Conservation (phyloP, 305 asterid species). For the Fraxinus angustifolia region DNA sequence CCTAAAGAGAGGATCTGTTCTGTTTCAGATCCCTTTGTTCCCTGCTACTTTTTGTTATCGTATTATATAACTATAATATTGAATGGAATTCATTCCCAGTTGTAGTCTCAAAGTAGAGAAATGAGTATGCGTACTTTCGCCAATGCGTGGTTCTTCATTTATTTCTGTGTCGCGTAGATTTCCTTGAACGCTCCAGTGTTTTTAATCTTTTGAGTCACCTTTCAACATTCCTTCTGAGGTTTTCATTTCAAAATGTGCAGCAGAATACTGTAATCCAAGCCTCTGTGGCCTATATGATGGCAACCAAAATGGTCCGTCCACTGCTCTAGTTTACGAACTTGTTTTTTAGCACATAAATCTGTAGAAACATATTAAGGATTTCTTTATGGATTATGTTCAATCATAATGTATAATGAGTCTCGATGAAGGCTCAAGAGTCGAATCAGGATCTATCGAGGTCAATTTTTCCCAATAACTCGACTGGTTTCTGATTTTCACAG, state of each 20-base stretch:
- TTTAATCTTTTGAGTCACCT: background rate
- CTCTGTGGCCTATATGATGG: background rate
- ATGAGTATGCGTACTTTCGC: background rate
- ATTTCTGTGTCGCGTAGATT: background rate
- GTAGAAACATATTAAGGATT: background rate
- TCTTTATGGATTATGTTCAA: background rate
- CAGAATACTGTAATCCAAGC: background rate
- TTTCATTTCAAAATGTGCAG: background rate
- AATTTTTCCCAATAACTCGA: background rate
- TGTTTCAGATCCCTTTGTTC: background rate
- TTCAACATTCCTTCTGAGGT: background rate
- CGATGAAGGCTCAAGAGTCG: background rate
- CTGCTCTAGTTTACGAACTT: background rate
- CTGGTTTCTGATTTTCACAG: background rate
- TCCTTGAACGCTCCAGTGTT: background rate
- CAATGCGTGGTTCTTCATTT: background rate
- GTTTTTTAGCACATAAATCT: background rate
- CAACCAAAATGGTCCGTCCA: background rate
- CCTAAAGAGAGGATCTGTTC: conserved; percentile 15
- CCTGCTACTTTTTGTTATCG: conserved; percentile 2
- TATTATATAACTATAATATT: background rate
- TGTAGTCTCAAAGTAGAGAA: background rate
- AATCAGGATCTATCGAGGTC: background rate
- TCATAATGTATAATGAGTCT: background rate
- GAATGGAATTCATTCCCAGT: background rate